phyloP scores from a whole-genome alignment of 345 rosid genomes.

The Gossypioides kirkii region DNA sequence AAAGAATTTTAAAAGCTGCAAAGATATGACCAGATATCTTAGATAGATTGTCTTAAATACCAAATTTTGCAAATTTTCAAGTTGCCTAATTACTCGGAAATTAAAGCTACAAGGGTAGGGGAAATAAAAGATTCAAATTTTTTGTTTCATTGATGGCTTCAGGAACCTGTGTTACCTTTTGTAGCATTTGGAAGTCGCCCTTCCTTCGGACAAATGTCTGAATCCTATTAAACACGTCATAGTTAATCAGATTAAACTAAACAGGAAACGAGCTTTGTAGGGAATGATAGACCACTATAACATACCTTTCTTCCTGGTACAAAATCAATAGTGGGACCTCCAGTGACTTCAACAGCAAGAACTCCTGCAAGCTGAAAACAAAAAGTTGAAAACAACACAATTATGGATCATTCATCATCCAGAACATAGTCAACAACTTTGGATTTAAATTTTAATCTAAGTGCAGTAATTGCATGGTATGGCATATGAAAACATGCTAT shows the following conservation, averaged over 20 bases:
- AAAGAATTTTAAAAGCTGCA: not conserved
- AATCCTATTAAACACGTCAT: conserved; percentile 48
- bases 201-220: conserved; percentile 58
- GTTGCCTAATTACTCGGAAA: not conserved
- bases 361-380: conserved; percentile 79
- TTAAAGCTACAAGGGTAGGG: not conserved
- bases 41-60: not conserved
- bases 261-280: conserved; percentile 11
- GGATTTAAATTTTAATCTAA: not conserved
- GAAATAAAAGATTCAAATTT: not conserved
- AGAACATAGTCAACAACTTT: not conserved
- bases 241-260: conserved; percentile 9
- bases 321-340: conserved; percentile 79
- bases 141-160: conserved; percentile 9
- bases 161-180: conserved; percentile 39
- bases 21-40: not conserved
- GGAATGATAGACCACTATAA: conserved; percentile 6
- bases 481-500: not conserved
- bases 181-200: conserved; percentile 93
- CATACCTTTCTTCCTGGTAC: conserved; percentile 85
- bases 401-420: not conserved
- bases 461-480: not conserved
- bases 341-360: conserved; percentile 94
- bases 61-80: not conserved
- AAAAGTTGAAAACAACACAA: not conserved